Conservation (phyloP, 805 yeast genomes). For the Komagataella populi region DNA sequence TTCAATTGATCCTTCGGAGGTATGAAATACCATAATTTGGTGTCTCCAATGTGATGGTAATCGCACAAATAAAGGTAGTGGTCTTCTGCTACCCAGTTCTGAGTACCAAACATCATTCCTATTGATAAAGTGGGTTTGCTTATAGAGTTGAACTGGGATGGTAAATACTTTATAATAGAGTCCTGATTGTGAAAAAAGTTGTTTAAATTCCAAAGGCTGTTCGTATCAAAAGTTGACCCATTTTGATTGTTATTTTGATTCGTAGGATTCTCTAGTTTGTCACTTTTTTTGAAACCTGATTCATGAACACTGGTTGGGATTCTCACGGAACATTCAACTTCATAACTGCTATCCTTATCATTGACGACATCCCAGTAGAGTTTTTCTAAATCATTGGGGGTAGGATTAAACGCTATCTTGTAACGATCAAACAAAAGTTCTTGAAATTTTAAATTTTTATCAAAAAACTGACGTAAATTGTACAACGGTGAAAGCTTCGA, state of each 20-base stretch:
- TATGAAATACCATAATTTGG: constrained; percentile 49
- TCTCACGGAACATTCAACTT: constrained; percentile 21
- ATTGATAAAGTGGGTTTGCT: constrained; percentile 30
- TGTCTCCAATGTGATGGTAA: constrained; percentile 41
- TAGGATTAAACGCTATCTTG: not conserved
- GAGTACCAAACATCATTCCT: constrained; percentile 39
- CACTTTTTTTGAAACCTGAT: constrained; percentile 18
- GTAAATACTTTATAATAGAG: constrained; percentile 32
- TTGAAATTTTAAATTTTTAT: constrained; percentile 34
- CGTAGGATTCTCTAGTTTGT: constrained; percentile 1
- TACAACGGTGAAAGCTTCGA: constrained; percentile 34
- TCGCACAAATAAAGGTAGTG: constrained; percentile 40
- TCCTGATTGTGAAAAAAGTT: constrained; percentile 36
- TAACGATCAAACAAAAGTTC: constrained; percentile 10
- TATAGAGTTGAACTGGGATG: constrained; percentile 26
- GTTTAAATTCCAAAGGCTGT: constrained; percentile 41
- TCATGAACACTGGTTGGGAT: constrained; percentile 24
- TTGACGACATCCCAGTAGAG: constrained; percentile 28
- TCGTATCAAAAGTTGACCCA: constrained; percentile 5
- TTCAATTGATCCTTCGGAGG: constrained; percentile 38
- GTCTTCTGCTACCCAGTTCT: constrained; percentile 49
- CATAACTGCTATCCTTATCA: constrained; percentile 15
- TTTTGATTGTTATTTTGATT: not conserved
- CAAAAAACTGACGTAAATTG: constrained; percentile 44
- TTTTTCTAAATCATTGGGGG: constrained; percentile 16